Conservation (phyloP, 148 eudicot species). For the Fagopyrum homotropicum region DNA sequence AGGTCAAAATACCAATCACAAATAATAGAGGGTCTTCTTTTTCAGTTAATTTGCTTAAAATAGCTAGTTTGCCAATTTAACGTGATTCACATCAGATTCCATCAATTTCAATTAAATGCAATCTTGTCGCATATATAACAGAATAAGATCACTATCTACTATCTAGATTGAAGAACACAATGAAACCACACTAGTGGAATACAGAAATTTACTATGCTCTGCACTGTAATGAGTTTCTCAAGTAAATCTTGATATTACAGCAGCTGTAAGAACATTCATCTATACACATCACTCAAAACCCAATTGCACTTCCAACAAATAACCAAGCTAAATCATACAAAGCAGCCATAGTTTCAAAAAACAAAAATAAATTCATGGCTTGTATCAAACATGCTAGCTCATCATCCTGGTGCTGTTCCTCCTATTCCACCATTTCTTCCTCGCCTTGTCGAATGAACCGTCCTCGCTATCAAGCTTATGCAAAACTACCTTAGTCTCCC, state of each 20-base stretch:
- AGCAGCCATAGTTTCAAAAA: not conserved
- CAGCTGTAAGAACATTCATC: conserved; percentile 8
- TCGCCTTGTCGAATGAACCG: conserved; percentile 36
- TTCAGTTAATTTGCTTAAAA: too few relatives aligned
- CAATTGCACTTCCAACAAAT: not conserved
- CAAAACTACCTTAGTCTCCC: conserved; percentile 83
- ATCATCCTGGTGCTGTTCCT: conserved; percentile 66
- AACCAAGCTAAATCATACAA: not conserved
- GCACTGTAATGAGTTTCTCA: not conserved
- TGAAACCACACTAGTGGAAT: not conserved
- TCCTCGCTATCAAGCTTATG: conserved; percentile 73
- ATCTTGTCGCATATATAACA: too few relatives aligned
- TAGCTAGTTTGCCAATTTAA: too few relatives aligned
- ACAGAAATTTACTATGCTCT: conserved; percentile 1
- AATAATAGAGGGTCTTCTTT: too few relatives aligned
- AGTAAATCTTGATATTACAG: conserved; percentile 3
- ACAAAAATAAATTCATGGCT: not conserved
- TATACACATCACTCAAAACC: not conserved
- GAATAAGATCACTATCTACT: too few relatives aligned
- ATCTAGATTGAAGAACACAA: not conserved
- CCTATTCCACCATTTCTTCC: conserved; percentile 92
- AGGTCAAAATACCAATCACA: too few relatives aligned
- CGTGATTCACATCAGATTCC: too few relatives aligned
- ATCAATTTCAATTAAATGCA: too few relatives aligned
- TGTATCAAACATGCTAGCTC: not conserved